Evolutionary conservation across 108 stramenopile genomes (phyloP), one percentile per base, ranked within the genome.

Genomic region (Cyclotella cryptica): DNA sequence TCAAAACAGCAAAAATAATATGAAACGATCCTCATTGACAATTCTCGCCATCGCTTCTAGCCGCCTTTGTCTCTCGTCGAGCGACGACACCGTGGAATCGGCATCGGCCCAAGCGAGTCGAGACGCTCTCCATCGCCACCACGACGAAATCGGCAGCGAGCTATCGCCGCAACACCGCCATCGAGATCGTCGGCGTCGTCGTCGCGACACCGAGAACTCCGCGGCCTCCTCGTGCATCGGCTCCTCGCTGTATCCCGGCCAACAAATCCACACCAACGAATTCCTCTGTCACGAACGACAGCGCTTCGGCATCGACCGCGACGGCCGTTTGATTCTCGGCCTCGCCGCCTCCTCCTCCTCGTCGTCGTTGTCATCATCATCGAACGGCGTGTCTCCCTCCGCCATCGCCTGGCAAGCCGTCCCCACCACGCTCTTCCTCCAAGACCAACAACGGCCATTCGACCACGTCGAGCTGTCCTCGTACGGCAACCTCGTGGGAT

Each of bases 401-500:
- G 40, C 19, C 11, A 52, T 72, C n/a, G 75, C 75, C 14, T 83
- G 82, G 82, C 65, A 42, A 42, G 75, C 82, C 55, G 53, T 47
- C 0, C 75, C 82, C 49, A 77, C 71, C 60, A 62, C 71, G 14
- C 72, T 83, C 21, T 83, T 83, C 67, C 54, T 57, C 10, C 51
- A 72, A 10, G 24, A 47, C 13, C 49, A 49, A 7, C 49, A 49
- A 7, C 39, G 42, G 17, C 13, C 46, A 7, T 83, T 83, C 61
- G 14, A 18, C 18, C 47, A 64, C 39, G 11, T 83, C 2, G 22
- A 17, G 19, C 57, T 83, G 10, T 61, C 76, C 22, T 24, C 30
- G 2, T 42, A 45, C 19, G 82, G 82, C 12, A 83, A 69, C 39
- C 42, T 83, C 1, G 26, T 83, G 64, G 82, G 82, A 22, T 77